Conservation (phyloP, 371 early-diverging fungal species). For the Mucor mucedo region DNA sequence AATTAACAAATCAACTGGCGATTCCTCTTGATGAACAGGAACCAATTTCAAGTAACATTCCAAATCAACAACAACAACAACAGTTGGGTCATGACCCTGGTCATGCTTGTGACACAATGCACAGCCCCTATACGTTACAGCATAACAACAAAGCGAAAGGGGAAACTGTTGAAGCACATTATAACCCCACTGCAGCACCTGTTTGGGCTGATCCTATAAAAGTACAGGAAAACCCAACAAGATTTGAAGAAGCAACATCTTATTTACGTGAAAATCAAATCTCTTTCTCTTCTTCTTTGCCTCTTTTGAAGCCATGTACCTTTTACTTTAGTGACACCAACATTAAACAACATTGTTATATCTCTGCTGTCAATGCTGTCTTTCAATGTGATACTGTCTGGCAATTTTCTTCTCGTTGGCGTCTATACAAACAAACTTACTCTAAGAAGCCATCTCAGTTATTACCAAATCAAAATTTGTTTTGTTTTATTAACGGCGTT, state of each 20-base stretch:
- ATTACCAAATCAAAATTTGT: slow-evolving; percentile 55
- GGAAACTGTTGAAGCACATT: neutral
- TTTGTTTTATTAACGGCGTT: slow-evolving; percentile 60
- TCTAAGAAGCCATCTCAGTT: slow-evolving; percentile 47
- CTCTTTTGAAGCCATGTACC: slow-evolving; percentile 28
- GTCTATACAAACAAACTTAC: slow-evolving; percentile 42
- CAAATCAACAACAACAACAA: slow-evolving; percentile 10
- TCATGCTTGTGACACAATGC: slow-evolving; percentile 20
- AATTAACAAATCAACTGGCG: neutral
- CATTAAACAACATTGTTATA: slow-evolving; percentile 43
- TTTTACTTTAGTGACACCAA: slow-evolving; percentile 57
- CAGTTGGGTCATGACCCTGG: slow-evolving; percentile 13
- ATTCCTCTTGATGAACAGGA: slow-evolving; percentile 6
- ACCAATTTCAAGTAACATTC: neutral
- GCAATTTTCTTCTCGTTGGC: slow-evolving; percentile 61
- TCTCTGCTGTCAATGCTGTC: slow-evolving; percentile 49
- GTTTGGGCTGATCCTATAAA: slow-evolving; percentile 46
- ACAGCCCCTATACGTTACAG: slow-evolving; percentile 13
- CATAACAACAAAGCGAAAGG: slow-evolving; percentile 4
- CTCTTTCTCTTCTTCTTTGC: slow-evolving; percentile 23
- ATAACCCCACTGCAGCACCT: slow-evolving; percentile 16
- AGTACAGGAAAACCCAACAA: slow-evolving; percentile 39
- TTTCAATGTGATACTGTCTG: slow-evolving; percentile 59
- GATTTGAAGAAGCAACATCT: slow-evolving; percentile 28
- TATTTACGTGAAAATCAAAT: slow-evolving; percentile 34